Base-by-base conservation (phyloP, 2,329 filamentous ascomycete genomes). In the Dactylellina cionopaga region DNA sequence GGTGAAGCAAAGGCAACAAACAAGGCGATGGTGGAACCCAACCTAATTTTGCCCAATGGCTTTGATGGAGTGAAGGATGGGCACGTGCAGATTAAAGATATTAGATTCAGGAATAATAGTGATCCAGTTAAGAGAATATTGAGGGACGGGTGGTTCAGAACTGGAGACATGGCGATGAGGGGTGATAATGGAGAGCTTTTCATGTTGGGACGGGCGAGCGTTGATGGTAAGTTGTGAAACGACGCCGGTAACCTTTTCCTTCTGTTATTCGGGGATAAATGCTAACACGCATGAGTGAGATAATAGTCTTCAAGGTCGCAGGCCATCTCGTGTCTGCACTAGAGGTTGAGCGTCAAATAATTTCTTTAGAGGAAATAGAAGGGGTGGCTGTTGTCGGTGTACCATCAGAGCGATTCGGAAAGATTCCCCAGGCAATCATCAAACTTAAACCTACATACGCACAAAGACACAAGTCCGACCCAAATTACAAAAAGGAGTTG, bases 321-420 rank as follows among this genome's bases (percentile, higher is more conserved):
- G 95, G 94, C 47, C 95, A 95, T 80, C 94, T 95, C 80, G 89
- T 95, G 29, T 91, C 90, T 64, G 95, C 95, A 0, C 85, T 99
- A 37, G 95, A 99, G 81, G 89, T 99, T 25, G 95, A 99, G 84
- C 88, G 95, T 49, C 93, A 98, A 80, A 85, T 99, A 76, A 86
- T 99, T 25, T 46, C 35, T 0, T 29, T 39, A 10, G 37, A 27
- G 15, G 5, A 33, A 79, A 85, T 99, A 24, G 80, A 85, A 58
- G 95, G 99, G 83, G 90, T 89, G 2, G 94, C 94, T 1, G 94
- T 99, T 44, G 88, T 98, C 3, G 94, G 90, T 0, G 80, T 65
- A 1, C 47, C 47, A 4, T 65, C 59, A 1, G 27, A 35, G 9
- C 44, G 17, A 4, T 65, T 72, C 17, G 68, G 68, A 3, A 9